phyloP scores from a whole-genome alignment of 1,284 basidiomycete genomes.

The Ceratobasidium sp. region DNA sequence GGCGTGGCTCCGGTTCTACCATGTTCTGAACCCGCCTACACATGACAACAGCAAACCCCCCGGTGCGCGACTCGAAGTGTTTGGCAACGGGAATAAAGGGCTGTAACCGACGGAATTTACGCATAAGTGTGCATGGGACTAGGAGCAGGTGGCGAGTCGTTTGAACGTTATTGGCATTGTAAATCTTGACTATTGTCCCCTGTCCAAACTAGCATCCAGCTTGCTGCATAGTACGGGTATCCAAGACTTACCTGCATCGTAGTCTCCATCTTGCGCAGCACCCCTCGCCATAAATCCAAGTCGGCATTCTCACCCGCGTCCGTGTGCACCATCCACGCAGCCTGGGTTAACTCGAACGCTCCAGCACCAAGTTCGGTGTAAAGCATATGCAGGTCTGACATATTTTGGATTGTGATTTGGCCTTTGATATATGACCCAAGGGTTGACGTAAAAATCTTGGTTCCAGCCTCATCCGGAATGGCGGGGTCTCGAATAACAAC shows the following conservation, averaged over 20 bases:
- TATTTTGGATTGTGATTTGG: constrained; percentile 4
- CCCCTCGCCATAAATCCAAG: constrained; percentile 23
- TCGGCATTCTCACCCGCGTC: not conserved
- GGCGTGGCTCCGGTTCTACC: constrained; percentile 10
- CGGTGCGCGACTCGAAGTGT: constrained; percentile 16
- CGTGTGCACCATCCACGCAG: constrained; percentile 25
- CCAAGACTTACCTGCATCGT: not conserved
- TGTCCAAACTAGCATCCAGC: not conserved
- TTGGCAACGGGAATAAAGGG: not conserved
- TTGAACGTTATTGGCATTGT: constrained; percentile 11
- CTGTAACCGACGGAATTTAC: constrained; percentile 11
- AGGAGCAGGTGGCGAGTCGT: constrained; percentile 17
- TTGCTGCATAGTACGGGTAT: not conserved
- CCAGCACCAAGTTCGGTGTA: constrained; percentile 25
- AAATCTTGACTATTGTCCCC: constrained; percentile 18
- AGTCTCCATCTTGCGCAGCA: constrained; percentile 26
- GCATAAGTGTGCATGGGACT: constrained; percentile 12
- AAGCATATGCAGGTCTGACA: constrained; percentile 15
- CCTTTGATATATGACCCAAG: constrained; percentile 13
- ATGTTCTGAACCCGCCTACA: not conserved
- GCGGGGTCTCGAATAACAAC: constrained; percentile 29
- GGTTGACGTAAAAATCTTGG: constrained; percentile 4
- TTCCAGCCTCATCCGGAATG: not conserved
- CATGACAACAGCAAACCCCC: constrained; percentile 23
- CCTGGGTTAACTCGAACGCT: constrained; percentile 19